These are phyloP conservation scores for Exophiala xenobiotica DNA, from an alignment of 2,329 filamentous ascomycete genomes.

Conservation along the genomic window DNA sequence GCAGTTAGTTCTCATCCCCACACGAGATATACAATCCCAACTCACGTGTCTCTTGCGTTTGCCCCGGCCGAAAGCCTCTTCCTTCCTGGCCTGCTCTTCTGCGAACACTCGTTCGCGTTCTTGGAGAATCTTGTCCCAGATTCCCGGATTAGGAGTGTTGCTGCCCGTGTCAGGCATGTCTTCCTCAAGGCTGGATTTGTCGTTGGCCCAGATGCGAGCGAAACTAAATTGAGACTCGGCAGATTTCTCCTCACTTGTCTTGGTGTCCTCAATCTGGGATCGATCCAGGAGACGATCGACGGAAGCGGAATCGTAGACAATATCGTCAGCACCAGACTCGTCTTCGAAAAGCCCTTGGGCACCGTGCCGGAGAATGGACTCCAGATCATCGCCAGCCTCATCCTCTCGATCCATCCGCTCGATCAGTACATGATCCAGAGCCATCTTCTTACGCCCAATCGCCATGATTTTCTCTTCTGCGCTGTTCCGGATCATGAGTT, in stretches of 20 bases:
- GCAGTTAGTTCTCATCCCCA: conserved; percentile 4
- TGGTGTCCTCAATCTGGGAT: conserved; percentile 72
- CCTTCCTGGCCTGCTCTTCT: conserved; percentile 66
- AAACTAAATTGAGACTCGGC: conserved; percentile 83
- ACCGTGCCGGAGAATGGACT: conserved; percentile 83
- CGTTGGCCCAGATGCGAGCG: conserved; percentile 88
- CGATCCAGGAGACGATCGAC: conserved; percentile 92
- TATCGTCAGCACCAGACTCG: conserved; percentile 65
- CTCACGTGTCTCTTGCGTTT: conserved; percentile 67
- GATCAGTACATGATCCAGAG: conserved; percentile 79
- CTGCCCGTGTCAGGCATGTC: conserved; percentile 55
- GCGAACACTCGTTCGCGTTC: conserved; percentile 76
- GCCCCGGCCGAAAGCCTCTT: conserved; percentile 80
- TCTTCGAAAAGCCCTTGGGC: conserved; percentile 84
- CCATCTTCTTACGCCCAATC: conserved; percentile 57
- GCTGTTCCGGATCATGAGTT: conserved; percentile 83
- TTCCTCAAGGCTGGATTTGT: conserved; percentile 66
- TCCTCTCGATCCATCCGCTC: conserved; percentile 87
- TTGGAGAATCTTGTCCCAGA: conserved; percentile 89
- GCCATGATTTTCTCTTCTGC: conserved; percentile 96
- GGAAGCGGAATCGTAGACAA: conserved; percentile 75
- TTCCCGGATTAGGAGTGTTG: conserved; percentile 54
- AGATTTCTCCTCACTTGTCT: conserved; percentile 61
- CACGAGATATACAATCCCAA: conserved; percentile 17
- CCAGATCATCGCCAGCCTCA: conserved; percentile 73